Evolutionary conservation across 495 filamentous ascomycete genomes (phyloP), one percentile per base, ranked within the genome.

Genomic region (Penicillium egyptiacum): DNA sequence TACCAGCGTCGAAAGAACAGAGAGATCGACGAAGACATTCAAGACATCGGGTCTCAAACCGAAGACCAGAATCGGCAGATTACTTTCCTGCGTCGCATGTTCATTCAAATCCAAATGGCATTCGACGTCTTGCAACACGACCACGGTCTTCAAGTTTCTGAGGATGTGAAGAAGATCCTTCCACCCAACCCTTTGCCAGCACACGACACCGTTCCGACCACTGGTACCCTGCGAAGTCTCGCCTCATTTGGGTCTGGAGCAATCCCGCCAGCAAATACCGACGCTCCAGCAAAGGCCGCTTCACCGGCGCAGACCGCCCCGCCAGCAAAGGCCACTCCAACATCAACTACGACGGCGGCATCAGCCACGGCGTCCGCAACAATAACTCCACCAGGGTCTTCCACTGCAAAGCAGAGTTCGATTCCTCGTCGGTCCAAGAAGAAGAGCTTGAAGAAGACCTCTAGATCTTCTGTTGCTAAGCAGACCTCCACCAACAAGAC

Each of bases 1-100:
- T n/a, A 48, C 4, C 54, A 65, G 8, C 39, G 35, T 6, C 44
- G 45, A 37, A 57, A 53, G 28, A 60, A 53, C 11, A 16, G 12
- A 3, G 56, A 63, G 35, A 8, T 39, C 16, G 35, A 39, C 5
- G 35, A 39, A 17, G 35, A 39, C n/a, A 39, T 39, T 7, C 16
- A 39, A 8, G 35, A 39, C 16, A 39, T 39, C 35, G 35, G 30
- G 30, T 12, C 10, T 33, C 30, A 33, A 4, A 33, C 30, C 3
- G 30, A 12, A 12, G 30, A 33, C 30, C 30, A 33, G 0, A 10
- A 10, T 1, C 10, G 10, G 2, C 30, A 33, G 30, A 12, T 33
- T 11, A 11, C 10, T 4, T 33, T 12, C 30, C 4, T 39, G 16
- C n/a, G 35, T 17, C 35, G n/a, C 9, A 17, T n/a, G 35, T 6